Evolutionary conservation across 2,329 filamentous ascomycete genomes (phyloP), one percentile per base, ranked within the genome.

Genomic region (Penicillium sp.): DNA sequence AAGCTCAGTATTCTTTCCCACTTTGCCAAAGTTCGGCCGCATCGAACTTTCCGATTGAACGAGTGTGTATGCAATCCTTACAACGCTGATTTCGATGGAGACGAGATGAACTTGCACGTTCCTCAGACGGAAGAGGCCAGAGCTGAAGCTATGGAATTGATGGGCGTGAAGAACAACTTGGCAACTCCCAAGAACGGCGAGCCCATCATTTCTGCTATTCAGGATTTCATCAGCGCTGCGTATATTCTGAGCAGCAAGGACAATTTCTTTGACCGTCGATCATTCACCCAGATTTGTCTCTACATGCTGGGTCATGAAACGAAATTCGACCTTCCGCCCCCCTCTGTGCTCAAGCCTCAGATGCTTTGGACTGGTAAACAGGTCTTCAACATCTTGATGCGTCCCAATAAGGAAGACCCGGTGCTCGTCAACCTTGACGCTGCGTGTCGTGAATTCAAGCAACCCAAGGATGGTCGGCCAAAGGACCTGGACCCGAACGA

Each of bases 1-100:
- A 99, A 98, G 76, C 89, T 99, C 65, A 96, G 92, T 87, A 99
- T 99, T 76, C 92, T 99, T 79, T 94, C 91, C 72, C 95, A 99
- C 81, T 88, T 90, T 71, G 95, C 90, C 68, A 97, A 97, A 76
- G 87, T 99, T 51, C 87, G 95, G 52, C 95, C 94, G 0, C 96
- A 95, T 88, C 88, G 93, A 75, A 99, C 95, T 0, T 98, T 99
- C 74, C 89, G 95, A 56, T 83, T 99, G 17, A 99, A 99, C 73
- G 95, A 99, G 75, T 99, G 95, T 85, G 95, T 96, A 1, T 99
- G 95, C 78, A 93, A 90, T 62, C 95, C 95, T 3, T 99, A 99
- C 82, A 99, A 99, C 69, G 95, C 95, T 57, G 95, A 99, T 85
- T 99, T 99, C 68, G 95, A 99, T 70, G 95, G 95, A 61, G 95